phyloP scores from a whole-genome alignment of 2,329 filamentous ascomycete species.

The Venturiaceae sp. region DNA sequence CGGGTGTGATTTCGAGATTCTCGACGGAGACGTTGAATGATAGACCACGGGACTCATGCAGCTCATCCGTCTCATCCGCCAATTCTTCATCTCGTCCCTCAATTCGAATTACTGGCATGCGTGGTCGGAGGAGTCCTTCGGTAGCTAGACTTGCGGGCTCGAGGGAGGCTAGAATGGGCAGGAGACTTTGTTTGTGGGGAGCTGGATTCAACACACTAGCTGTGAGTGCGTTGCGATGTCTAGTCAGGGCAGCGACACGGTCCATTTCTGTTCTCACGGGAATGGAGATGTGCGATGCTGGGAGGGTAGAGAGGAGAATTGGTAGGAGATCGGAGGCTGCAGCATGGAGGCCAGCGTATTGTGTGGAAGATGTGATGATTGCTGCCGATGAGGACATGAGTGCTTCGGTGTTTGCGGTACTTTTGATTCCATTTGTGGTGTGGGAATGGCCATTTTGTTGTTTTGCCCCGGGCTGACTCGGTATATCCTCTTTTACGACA shows the following conservation, averaged over 20 bases:
- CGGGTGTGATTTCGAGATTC: background rate
- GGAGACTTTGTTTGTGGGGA: slow-evolving; percentile 59
- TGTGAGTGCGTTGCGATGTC: slow-evolving; percentile 62
- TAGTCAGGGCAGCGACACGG: slow-evolving; percentile 65
- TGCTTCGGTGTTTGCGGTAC: slow-evolving; percentile 40
- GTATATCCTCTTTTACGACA: slow-evolving; percentile 17
- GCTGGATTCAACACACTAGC: slow-evolving; percentile 74
- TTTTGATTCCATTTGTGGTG: slow-evolving; percentile 61
- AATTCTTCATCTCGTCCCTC: background rate
- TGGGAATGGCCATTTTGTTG: slow-evolving; percentile 23
- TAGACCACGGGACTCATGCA: background rate
- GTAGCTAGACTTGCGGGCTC: slow-evolving; percentile 55
- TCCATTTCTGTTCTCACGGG: slow-evolving; percentile 68
- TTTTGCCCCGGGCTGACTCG: slow-evolving; percentile 26
- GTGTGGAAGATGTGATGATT: background rate
- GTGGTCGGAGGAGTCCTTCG: slow-evolving; percentile 56
- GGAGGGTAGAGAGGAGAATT: slow-evolving; percentile 51
- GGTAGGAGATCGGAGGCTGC: slow-evolving; percentile 56
- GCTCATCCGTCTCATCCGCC: background rate
- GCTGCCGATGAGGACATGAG: background rate
- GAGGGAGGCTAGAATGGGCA: slow-evolving; percentile 66
- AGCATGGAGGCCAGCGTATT: slow-evolving; percentile 1
- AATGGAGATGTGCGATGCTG: slow-evolving; percentile 58
- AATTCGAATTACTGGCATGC: slow-evolving; percentile 13
- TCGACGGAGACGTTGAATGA: background rate